Percentiles rank a stretch among this genome's conserved stretches.
phyloP scores from a whole-genome alignment of 345 rosid species.

The Murraya paniculata region DNA sequence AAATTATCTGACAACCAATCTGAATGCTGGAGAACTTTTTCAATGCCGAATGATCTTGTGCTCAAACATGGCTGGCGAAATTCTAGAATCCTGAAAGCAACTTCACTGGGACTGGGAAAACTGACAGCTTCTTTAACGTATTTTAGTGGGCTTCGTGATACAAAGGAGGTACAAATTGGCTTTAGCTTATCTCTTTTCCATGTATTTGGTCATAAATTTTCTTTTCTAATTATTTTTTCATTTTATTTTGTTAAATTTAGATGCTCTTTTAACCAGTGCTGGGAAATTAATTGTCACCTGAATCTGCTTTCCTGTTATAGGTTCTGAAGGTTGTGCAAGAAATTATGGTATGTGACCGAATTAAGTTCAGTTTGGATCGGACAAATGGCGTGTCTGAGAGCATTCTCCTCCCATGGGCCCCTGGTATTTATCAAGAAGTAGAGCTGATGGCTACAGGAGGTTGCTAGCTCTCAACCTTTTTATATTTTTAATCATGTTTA shows the following conservation, averaged over 20 bases:
- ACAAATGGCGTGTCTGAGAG: constrained; percentile 32
- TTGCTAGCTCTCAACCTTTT: constrained; percentile 24
- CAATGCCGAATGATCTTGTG: constrained; percentile 45
- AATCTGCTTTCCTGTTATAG: constrained; percentile 36
- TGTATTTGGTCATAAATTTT: neutral
- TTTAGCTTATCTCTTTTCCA: neutral
- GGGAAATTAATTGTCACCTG: constrained; percentile 5
- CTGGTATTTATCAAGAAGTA: constrained; percentile 76
- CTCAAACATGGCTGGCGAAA: constrained; percentile 50
- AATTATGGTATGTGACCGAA: constrained; percentile 71
- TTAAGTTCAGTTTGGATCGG: constrained; percentile 50
- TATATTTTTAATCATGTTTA: neutral
- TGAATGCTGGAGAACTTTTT: constrained; percentile 51
- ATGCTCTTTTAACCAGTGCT: neutral
- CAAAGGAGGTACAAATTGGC: constrained; percentile 52
- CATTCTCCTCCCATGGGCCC: constrained; percentile 84
- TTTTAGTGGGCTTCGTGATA: constrained; percentile 42
- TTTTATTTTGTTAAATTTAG: neutral
- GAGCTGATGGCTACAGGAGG: constrained; percentile 82
- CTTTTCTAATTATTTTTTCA: neutral
- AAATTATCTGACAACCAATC: constrained; percentile 53
- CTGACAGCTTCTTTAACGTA: constrained; percentile 70
- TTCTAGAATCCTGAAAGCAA: constrained; percentile 58
- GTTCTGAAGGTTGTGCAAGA: constrained; percentile 75
- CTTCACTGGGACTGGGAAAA: constrained; percentile 68